Conservation (phyloP, 169 alveolate species). For the Nephromyces sp. region DNA sequence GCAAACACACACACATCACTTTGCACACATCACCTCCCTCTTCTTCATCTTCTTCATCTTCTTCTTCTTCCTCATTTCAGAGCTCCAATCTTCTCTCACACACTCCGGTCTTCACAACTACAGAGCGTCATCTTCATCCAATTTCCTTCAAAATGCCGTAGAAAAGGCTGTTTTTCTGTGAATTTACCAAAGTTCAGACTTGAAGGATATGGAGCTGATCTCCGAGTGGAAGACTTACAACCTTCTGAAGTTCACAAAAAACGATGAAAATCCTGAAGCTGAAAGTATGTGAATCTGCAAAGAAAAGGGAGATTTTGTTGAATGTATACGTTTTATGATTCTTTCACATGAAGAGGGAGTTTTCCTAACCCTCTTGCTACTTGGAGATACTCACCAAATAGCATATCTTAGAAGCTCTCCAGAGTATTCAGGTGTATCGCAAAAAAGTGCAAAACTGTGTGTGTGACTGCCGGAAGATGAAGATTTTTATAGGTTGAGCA, state of each 20-base stretch:
- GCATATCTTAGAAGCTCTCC: not conserved
- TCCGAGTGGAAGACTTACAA: slow-evolving; percentile 62
- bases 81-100: too few relatives aligned
- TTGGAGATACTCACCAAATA: not conserved
- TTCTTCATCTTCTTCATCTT: not conserved
- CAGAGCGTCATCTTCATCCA: too few relatives aligned
- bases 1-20: not conserved
- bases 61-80: too few relatives aligned
- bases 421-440: not conserved
- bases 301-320: not conserved
- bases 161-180: too few relatives aligned
- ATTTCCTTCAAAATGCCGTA: too few relatives aligned
- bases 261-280: not conserved
- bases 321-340: not conserved
- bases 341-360: not conserved
- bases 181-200: too few relatives aligned
- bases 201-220: slow-evolving; percentile 58
- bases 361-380: not conserved
- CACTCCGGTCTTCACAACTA: too few relatives aligned
- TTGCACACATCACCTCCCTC: not conserved
- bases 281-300: not conserved
- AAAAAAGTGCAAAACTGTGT: not conserved
- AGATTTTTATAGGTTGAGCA: not conserved
- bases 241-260: slow-evolving; percentile 43
- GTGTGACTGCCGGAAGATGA: not conserved